A percentile compares a stretch with the other conserved stretches of the same genome.
Conservation (phyloP, 129 eudicot species). For the Artemisia annua region DNA sequence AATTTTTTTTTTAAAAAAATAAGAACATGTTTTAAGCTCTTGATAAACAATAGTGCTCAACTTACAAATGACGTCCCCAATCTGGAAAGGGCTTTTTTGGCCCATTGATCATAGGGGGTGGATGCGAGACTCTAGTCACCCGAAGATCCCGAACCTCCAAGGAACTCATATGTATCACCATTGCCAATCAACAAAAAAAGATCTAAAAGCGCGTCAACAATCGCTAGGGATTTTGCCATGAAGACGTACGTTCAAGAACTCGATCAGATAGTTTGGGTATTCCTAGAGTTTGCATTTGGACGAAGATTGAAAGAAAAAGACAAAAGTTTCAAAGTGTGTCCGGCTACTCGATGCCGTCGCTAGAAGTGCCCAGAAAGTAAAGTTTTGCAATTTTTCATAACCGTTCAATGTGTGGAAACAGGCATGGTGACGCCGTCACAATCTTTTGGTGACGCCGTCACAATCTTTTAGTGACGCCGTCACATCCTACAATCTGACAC, state of each 20-base stretch:
- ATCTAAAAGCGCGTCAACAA: conserved; percentile 34
- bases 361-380: too few species aligned
- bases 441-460: too few species aligned
- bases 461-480: too few species aligned
- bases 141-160: conserved; percentile 73
- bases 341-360: too few species aligned
- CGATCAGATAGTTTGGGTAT: conserved; percentile 38
- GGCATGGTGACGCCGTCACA: too few species aligned
- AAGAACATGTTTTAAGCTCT: too few species aligned
- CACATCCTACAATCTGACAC: too few species aligned
- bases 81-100: conserved; percentile 11
- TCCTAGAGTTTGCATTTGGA: conserved; percentile 36
- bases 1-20: not conserved
- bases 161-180: conserved; percentile 51
- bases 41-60: too few species aligned
- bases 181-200: conserved; percentile 49
- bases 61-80: not conserved
- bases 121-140: conserved; percentile 61
- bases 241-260: conserved; percentile 9
- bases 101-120: conserved; percentile 21
- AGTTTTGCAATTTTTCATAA: too few species aligned
- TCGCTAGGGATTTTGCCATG: conserved; percentile 39
- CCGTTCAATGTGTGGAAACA: too few species aligned
- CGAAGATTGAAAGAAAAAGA: too few species aligned
- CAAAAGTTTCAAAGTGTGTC: too few species aligned